phyloP scores from a whole-genome alignment of 192 early-diverging fungal species.

The Pilaira anomala region DNA sequence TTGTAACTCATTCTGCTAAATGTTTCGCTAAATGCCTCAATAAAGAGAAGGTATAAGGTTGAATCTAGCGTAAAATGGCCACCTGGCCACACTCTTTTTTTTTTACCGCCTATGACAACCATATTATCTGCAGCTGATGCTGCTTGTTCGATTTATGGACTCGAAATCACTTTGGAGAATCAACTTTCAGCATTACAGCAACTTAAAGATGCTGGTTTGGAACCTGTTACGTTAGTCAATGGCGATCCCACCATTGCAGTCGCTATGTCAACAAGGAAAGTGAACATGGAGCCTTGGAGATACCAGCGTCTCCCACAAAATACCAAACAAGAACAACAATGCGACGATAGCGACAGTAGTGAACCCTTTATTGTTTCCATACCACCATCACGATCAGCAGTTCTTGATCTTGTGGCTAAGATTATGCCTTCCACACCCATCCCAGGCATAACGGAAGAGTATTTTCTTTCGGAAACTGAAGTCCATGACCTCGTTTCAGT shows the following conservation, averaged over 20 bases:
- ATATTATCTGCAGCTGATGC: conserved; percentile 2
- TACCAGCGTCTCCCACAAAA: conserved; percentile 16
- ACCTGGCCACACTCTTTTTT: not conserved
- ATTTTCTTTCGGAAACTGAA: no score
- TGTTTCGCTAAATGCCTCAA: conserved; percentile 17
- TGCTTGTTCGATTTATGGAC: conserved; percentile 1
- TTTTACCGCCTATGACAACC: not conserved
- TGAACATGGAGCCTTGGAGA: conserved; percentile 17
- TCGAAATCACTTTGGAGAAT: conserved; percentile 3
- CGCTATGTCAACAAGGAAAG: conserved; percentile 16
- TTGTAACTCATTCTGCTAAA: conserved; percentile 23
- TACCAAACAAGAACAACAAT: not conserved
- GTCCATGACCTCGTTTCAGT: no score
- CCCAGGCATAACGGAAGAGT: no score
- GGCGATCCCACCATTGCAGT: conserved; percentile 11
- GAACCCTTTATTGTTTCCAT: no score
- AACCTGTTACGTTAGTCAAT: conserved; percentile 12
- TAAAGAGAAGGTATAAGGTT: conserved; percentile 12
- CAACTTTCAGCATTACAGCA: not conserved
- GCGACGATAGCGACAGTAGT: no score
- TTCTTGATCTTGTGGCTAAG: no score
- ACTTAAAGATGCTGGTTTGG: not conserved
- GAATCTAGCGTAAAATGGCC: no score
- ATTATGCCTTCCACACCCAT: no score
- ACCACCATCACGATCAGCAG: no score